Conservation (phyloP, 441 rosid genomes). For the Corymbia citriodora region DNA sequence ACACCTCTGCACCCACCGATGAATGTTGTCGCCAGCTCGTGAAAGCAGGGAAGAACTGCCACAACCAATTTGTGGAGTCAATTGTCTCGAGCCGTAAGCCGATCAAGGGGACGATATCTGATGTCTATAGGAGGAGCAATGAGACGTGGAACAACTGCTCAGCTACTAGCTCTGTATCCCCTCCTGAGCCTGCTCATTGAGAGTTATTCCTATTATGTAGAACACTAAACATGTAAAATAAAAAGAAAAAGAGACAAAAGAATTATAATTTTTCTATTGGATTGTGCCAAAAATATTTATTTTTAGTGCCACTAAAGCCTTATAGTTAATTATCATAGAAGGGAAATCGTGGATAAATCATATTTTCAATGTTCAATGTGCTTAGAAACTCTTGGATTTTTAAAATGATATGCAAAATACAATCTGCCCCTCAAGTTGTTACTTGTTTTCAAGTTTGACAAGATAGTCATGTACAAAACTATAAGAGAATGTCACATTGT, state of each 20-base stretch:
- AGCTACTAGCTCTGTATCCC: background rate
- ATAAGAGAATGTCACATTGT: too few species aligned
- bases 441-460: too few species aligned
- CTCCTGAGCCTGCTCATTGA: background rate
- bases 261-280: background rate
- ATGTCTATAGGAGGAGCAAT: background rate
- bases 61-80: background rate
- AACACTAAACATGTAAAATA: background rate
- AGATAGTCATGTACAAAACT: background rate
- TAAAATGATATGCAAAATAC: background rate
- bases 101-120: background rate
- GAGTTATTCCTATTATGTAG: background rate
- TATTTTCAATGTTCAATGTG: background rate
- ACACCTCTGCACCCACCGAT: background rate
- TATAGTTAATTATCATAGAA: too few species aligned
- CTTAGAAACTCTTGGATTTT: background rate
- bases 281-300: background rate
- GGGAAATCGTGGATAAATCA: background rate
- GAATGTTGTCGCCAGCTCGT: background rate
- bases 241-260: background rate
- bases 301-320: background rate
- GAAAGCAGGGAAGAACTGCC: background rate
- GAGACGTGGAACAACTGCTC: background rate
- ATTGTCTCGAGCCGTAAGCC: background rate
- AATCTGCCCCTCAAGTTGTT: background rate